These are phyloP conservation scores for Monilinia aucupariae DNA, from an alignment of 2,329 filamentous ascomycete genomes.

Conservation along the genomic window DNA sequence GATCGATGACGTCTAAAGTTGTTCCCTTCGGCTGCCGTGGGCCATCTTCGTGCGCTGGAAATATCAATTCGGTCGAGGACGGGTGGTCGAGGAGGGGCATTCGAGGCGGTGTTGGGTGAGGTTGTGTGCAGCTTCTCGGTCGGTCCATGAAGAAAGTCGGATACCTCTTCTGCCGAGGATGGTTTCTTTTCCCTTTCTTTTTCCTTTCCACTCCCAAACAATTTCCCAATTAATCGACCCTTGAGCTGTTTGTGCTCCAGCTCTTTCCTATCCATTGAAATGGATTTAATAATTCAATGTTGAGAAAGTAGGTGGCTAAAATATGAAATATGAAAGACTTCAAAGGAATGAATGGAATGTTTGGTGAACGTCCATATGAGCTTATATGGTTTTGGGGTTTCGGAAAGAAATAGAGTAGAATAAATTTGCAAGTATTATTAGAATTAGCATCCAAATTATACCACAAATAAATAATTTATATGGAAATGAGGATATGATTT, in stretches of 20 bases:
- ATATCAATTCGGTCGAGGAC: constrained; percentile 40
- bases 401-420: too few species aligned
- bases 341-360: too few species aligned
- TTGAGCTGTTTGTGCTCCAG: constrained; percentile 18
- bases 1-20: constrained; percentile 25
- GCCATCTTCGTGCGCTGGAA: constrained; percentile 45
- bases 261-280: constrained; percentile 25
- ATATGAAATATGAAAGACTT: too few species aligned
- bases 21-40: constrained; percentile 42
- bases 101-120: constrained; percentile 40
- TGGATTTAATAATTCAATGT: background rate
- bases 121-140: constrained; percentile 49
- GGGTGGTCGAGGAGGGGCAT: constrained; percentile 26
- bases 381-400: too few species aligned
- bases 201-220: constrained; percentile 35
- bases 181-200: constrained; percentile 30
- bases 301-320: too few species aligned
- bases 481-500: too few species aligned
- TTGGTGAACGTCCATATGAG: too few species aligned
- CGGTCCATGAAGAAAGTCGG: constrained; percentile 54
- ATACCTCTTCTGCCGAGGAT: constrained; percentile 44
- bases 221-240: constrained; percentile 52
- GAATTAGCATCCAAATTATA: too few species aligned
- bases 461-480: too few species aligned
- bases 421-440: too few species aligned